Percentiles rank a stretch among this genome's conserved stretches.
Evolutionary conservation across 2,329 filamentous ascomycete species (phyloP).

Genomic region (Lasiodiplodia theobromae): DNA sequence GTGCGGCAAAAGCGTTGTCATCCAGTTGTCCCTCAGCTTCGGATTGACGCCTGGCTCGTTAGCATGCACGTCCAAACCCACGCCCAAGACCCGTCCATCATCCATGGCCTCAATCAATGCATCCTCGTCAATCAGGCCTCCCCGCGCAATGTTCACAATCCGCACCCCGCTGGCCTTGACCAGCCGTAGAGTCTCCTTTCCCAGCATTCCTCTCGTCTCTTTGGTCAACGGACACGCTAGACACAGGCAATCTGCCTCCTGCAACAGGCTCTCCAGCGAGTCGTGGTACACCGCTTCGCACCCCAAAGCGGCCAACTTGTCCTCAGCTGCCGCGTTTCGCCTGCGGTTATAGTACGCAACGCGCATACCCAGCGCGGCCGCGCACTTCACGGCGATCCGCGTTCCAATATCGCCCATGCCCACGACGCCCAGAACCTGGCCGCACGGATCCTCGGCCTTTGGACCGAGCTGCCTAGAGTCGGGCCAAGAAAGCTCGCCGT

Average conservation of each 20-base stretch:
- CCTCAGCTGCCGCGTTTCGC: conserved; percentile 50
- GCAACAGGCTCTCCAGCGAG: conserved; percentile 61
- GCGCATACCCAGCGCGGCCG: conserved; percentile 62
- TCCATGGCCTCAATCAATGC: conserved; percentile 62
- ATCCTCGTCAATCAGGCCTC: conserved; percentile 63
- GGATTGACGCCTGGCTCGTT: conserved; percentile 62
- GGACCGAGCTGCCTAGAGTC: conserved; percentile 68
- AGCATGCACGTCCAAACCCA: conserved; percentile 65
- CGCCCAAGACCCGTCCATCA: conserved; percentile 60
- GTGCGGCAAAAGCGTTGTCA: conserved; percentile 64
- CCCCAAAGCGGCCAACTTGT: conserved; percentile 46
- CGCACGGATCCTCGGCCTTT: conserved; percentile 68
- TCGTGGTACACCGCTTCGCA: conserved; percentile 61
- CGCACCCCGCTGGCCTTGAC: conserved; percentile 64
- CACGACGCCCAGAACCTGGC: conserved; percentile 63
- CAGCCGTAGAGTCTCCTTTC: conserved; percentile 55
- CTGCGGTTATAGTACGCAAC: conserved; percentile 65
- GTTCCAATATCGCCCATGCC: conserved; percentile 68
- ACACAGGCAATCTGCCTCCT: conserved; percentile 61
- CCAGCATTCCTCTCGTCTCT: conserved; percentile 61
- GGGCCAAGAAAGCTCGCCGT: conserved; percentile 58
- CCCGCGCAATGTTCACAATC: conserved; percentile 65
- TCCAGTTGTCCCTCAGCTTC: conserved; percentile 57
- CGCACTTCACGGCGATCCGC: conserved; percentile 57
- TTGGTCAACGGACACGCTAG: conserved; percentile 61